Conservation (phyloP, 352 stramenopile species). For the Aphanomyces euteiches region DNA sequence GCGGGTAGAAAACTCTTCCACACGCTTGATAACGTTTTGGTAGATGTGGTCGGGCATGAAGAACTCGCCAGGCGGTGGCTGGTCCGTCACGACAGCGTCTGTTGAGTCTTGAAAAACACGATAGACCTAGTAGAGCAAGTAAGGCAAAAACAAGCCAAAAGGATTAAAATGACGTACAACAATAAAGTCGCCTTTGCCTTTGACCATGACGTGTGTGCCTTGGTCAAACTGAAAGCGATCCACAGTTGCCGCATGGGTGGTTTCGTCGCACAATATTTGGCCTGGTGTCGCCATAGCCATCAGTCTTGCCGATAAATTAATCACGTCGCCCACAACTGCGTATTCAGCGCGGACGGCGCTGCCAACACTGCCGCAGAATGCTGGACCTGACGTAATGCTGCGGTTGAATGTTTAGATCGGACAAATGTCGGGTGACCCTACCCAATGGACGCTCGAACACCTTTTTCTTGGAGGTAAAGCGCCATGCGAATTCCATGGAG, state of each 20-base stretch:
- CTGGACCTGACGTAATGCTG: conserved; percentile 68
- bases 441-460: conserved; percentile 62
- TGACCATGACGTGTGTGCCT: conserved; percentile 49
- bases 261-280: conserved; percentile 72
- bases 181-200: conserved; percentile 47
- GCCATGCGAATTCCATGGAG: conserved; percentile 64
- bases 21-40: conserved; percentile 23
- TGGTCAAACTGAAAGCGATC: conserved; percentile 52
- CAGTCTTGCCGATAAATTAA: conserved; percentile 74
- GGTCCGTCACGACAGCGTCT: neutral
- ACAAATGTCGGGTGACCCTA: conserved; percentile 32
- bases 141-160: conserved; percentile 16
- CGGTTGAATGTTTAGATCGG: neutral
- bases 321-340: conserved; percentile 76
- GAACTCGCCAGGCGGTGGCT: conserved; percentile 3
- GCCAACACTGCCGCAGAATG: conserved; percentile 51
- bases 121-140: conserved; percentile 43
- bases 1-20: conserved; percentile 13
- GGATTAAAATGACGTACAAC: conserved; percentile 17
- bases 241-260: conserved; percentile 55
- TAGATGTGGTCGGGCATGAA: conserved; percentile 22
- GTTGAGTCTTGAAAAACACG: conserved; percentile 34
- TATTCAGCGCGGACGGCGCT: conserved; percentile 70
- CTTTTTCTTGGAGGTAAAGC: conserved; percentile 59
- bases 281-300: conserved; percentile 60